These are phyloP conservation scores for Drosera spatulata DNA, from an alignment of 179 eudicot species.

Conservation along the genomic window DNA sequence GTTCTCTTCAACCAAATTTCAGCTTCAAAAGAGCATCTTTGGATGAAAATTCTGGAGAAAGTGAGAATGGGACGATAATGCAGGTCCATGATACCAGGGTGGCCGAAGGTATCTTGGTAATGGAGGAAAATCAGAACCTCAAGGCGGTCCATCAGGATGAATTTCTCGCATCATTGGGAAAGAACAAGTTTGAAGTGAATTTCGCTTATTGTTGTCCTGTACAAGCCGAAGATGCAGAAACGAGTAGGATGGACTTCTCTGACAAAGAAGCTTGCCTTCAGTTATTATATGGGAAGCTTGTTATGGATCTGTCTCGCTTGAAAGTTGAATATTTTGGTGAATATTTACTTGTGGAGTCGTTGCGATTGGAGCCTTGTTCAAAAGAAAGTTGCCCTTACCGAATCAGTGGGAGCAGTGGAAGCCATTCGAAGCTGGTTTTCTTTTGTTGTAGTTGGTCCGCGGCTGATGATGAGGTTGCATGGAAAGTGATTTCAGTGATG, in stretches of 20 bases:
- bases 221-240: constrained; percentile 2
- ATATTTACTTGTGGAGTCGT: constrained; percentile 22
- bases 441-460: constrained; percentile 46
- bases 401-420: neutral
- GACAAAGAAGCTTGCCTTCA: constrained; percentile 14
- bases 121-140: constrained; percentile 30
- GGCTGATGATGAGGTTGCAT: constrained; percentile 39
- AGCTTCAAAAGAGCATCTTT: constrained; percentile 24
- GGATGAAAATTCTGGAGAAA: constrained; percentile 11
- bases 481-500: constrained; percentile 34
- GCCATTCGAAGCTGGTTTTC: constrained; percentile 10
- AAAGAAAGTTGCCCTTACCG: constrained; percentile 31
- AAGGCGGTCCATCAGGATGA: constrained; percentile 55
- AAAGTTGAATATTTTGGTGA: constrained; percentile 23
- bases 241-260: neutral
- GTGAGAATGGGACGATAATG: constrained; percentile 13
- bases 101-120: constrained; percentile 47
- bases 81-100: constrained; percentile 44
- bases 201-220: constrained; percentile 38
- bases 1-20: constrained; percentile 56
- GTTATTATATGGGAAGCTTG: constrained; percentile 15
- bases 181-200: constrained; percentile 21
- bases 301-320: constrained; percentile 13
- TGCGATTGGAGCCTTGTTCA: constrained; percentile 19
- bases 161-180: constrained; percentile 21